Percentiles rank a stretch among this genome's conserved stretches.
These are phyloP conservation scores for Phytophthora ohioensis DNA, from an alignment of 352 stramenopile genomes.

Conservation along the genomic window DNA sequence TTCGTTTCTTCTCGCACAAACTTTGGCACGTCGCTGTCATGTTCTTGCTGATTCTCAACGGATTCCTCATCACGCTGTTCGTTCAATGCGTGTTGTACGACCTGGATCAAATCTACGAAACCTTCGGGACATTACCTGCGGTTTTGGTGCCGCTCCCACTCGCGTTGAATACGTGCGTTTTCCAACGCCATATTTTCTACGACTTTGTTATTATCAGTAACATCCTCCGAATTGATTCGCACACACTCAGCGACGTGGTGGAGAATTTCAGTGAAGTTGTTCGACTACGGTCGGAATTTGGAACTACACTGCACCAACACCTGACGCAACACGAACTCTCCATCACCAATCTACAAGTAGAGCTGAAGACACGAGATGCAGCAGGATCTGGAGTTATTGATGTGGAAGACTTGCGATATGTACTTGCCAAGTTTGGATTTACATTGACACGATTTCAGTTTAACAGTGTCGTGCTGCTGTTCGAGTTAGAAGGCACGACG, in stretches of 20 bases:
- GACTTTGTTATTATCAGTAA: conserved; percentile 66
- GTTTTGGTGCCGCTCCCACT: conserved; percentile 48
- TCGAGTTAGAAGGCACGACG: conserved; percentile 35
- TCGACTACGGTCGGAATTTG: conserved; percentile 59
- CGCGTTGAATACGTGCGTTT: conserved; percentile 54
- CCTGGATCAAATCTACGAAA: conserved; percentile 36
- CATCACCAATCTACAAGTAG: conserved; percentile 41
- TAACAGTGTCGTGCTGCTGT: conserved; percentile 37
- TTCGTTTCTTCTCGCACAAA: conserved; percentile 68
- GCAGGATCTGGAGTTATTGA: conserved; percentile 40
- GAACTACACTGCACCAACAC: conserved; percentile 30
- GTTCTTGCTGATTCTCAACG: conserved; percentile 66
- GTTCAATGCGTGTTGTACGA: conserved; percentile 64
- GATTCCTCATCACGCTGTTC: conserved; percentile 67
- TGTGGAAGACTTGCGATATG: conserved; percentile 49
- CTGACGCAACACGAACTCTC: conserved; percentile 28
- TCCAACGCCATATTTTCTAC: conserved; percentile 68
- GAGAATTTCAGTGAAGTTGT: conserved; percentile 68
- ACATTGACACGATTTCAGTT: conserved; percentile 63
- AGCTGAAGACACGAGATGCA: conserved; percentile 41
- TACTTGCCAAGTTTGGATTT: conserved; percentile 53
- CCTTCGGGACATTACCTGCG: conserved; percentile 41
- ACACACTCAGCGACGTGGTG: conserved; percentile 63
- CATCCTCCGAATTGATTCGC: conserved; percentile 56
- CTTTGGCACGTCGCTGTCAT: conserved; percentile 69